Base-by-base conservation (phyloP, 2,329 filamentous ascomycete species). In the Davidsoniella neocaledoniae region DNA sequence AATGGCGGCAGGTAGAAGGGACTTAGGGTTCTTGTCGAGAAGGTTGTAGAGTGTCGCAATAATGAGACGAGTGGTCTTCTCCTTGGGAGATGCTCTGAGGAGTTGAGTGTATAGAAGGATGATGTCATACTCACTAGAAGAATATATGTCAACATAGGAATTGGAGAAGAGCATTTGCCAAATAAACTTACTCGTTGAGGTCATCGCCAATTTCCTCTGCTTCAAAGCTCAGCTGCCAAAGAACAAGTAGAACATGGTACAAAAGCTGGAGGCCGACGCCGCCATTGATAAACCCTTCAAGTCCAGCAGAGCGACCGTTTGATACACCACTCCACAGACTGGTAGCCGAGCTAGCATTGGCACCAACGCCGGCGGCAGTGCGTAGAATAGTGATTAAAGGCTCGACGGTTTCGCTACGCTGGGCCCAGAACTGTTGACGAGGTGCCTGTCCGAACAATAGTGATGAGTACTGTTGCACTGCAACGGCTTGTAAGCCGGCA, bases 191-290 rank as follows among this genome's bases (percentile, higher is more conserved):
- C 85, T 87, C 79, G 65, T 96, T 85, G 52, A 98, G 71, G 40
- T 90, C 87, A 53, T 81, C 74, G 37, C 77, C 77, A 59, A 81
- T 71, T 2, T 71, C 66, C 53, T 82, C 80, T 10, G 86, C 86
- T 62, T 96, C 91, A 57, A 98, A 98, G 61, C 87, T 94, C 57
- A 98, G 72, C 69, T 96, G 88, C 91, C 91, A 98, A 52, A 98
- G 69, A 10, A 94, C 88, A 46, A 98, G 73, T 19, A 98, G 74
- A 14, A 95, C 84, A 60, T 95, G 86, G 63, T 98, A 98, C 39
- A 98, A 74, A 39, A 96, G 74, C 64, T 98, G 91, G 39, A 98
- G 70, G 2, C 87, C 86, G 53, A 98, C 86, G 7, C 87, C 87
- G 45, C 87, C 86, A 52, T 87, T 81, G 26, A 83, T 61, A 3